phyloP scores from a whole-genome alignment of 2,329 filamentous ascomycete genomes.

The Colletotrichum lini region DNA sequence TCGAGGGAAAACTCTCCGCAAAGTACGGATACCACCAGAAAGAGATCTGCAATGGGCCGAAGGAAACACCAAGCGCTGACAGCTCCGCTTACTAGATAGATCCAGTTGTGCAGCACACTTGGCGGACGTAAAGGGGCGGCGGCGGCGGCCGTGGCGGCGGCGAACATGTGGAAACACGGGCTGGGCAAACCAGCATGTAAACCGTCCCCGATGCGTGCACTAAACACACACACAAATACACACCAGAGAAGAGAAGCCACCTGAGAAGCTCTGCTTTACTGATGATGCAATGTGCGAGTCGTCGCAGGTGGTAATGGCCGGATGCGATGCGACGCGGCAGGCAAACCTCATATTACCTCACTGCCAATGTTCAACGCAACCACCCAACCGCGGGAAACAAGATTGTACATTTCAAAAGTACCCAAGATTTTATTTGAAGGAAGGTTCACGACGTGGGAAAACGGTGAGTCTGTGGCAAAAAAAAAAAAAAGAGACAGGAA shows the following conservation, averaged over 20 bases:
- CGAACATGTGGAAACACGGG: conserved; percentile 2
- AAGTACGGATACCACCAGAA: not conserved
- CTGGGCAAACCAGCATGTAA: not conserved
- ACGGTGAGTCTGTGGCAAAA: not conserved
- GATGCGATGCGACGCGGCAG: not conserved
- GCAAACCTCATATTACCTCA: not conserved
- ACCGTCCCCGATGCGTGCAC: not conserved
- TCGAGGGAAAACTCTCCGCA: conserved; percentile 20
- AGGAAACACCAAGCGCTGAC: conserved; percentile 2
- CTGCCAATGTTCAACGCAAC: not conserved
- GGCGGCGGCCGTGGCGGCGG: not conserved
- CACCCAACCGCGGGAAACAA: not conserved
- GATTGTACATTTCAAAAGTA: not conserved
- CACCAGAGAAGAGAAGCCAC: no score
- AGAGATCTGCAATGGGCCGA: conserved; percentile 30
- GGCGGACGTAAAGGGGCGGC: not conserved
- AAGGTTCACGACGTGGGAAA: not conserved
- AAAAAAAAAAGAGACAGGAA: no score
- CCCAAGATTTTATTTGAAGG: no score
- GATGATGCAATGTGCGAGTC: no score
- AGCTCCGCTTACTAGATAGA: not conserved
- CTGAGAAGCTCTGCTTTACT: not conserved
- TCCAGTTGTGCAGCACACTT: not conserved
- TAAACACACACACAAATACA: no score
- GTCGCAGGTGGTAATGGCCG: not conserved